phyloP scores from a whole-genome alignment of 768 basidiomycete genomes.

The Trametes cinnabarina region DNA sequence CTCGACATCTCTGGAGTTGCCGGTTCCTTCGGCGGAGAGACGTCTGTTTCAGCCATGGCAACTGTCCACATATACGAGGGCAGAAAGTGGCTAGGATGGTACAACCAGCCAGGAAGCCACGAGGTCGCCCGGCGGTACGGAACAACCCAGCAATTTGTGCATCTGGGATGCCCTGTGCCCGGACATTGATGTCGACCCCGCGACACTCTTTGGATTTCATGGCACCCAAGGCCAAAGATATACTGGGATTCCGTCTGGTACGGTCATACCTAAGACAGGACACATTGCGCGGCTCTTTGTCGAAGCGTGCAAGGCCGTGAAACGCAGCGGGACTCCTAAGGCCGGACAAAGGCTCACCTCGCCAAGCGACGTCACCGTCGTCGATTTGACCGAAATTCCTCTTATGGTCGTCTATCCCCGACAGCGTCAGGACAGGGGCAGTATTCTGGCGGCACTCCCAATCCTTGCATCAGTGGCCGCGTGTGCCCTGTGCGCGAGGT shows the following conservation, averaged over 20 bases:
- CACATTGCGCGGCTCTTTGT: conserved; percentile 10
- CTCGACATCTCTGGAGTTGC: conserved; percentile 17
- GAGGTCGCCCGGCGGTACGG: conserved; percentile 16
- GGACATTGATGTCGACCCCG: conserved; percentile 13
- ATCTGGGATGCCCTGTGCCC: conserved; percentile 18
- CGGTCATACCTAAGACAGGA: conserved; percentile 9
- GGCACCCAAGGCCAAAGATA: conserved; percentile 9
- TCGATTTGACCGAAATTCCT: background rate
- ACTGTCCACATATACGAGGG: conserved; percentile 18
- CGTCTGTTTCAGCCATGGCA: conserved; percentile 13
- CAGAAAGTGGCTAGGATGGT: conserved; percentile 18
- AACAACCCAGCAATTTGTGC: conserved; percentile 5
- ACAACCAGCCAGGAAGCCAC: conserved; percentile 18
- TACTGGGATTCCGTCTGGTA: conserved; percentile 6
- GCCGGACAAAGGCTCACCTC: background rate
- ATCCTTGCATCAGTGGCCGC: background rate
- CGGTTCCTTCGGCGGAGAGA: conserved; percentile 16
- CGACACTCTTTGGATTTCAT: conserved; percentile 13
- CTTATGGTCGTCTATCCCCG: background rate
- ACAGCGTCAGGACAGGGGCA: background rate
- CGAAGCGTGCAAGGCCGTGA: conserved; percentile 2
- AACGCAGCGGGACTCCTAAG: background rate
- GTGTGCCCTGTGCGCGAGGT: background rate
- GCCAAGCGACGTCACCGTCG: conserved; percentile 1
- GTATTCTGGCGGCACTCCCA: background rate